phyloP scores from a whole-genome alignment of 495 filamentous ascomycete genomes.

The Aspergillus hancockii region DNA sequence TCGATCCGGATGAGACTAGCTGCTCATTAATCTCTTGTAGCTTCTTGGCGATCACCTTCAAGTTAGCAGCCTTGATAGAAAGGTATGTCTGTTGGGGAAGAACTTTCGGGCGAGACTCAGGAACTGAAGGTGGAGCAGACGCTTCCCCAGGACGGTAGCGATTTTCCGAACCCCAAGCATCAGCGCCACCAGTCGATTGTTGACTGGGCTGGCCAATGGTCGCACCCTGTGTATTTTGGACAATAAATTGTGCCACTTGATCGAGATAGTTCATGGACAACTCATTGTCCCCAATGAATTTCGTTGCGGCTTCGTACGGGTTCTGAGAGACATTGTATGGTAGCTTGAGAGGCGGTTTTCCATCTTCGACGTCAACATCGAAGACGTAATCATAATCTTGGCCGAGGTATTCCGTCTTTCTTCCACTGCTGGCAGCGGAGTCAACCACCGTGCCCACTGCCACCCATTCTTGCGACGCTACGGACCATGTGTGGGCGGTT shows the following conservation, averaged over 20 bases:
- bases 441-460: conserved; percentile 93
- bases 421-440: conserved; percentile 76
- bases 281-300: conserved; percentile 89
- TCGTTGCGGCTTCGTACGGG: conserved; percentile 87
- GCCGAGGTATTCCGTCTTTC: conserved; percentile 72
- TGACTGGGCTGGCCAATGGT: conserved; percentile 62
- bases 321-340: conserved; percentile 93
- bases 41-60: conserved; percentile 70
- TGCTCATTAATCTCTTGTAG: conserved; percentile 68
- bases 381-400: conserved; percentile 98
- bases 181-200: conserved; percentile 50
- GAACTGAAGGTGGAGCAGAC: conserved; percentile 34
- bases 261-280: conserved; percentile 88
- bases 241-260: conserved; percentile 92
- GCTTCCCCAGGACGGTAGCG: conserved; percentile 75
- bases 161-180: conserved; percentile 77
- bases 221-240: conserved; percentile 83
- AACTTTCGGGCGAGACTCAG: conserved; percentile 55
- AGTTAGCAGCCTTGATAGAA: conserved; percentile 62
- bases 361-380: conserved; percentile 96
- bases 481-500: conserved; percentile 80
- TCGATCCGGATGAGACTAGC: conserved; percentile 65
- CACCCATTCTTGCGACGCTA: conserved; percentile 68
- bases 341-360: conserved; percentile 88
- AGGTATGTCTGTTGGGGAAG: conserved; percentile 86